Base-by-base conservation (phyloP, 345 rosid species). In the Moringa oleifera region DNA sequence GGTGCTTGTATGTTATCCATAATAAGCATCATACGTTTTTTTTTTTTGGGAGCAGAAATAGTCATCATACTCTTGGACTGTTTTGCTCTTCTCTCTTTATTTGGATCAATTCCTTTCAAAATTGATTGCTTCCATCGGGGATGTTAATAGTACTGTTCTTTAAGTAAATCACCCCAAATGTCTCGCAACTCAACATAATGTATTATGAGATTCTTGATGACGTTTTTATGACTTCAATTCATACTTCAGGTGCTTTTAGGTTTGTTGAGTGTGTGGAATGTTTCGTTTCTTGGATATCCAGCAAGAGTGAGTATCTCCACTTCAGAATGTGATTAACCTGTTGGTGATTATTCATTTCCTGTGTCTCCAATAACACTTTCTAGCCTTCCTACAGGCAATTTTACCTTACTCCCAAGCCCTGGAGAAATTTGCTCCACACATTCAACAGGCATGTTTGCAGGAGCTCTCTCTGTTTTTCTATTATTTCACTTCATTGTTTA, bases 391-490 rank as follows among this genome's bases (percentile, higher is more conserved):
- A 45, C 83, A 94, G 97, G 99, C 97, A 51, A 90, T 94, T 71
- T 85, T 90, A 69, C 97, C 97, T 37, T 90, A 94, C 70, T 73
- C 96, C 68, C 99, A 94, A 81, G 95, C 97, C 25, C 79, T 88
- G 60, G 97, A 94, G 83, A 94, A 94, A 74, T 76, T 90, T 72
- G 96, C 97, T 20, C 99, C 99, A 0, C 97, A 90, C 68, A 90
- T 94, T 64, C 96, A 94, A 65, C 97, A 94, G 93, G 99, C 68
- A 83, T 62, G 79, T 72, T 61, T 51, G 23, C 23, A 49, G 20
- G 33, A 55, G 55, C 33, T 53, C 37, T 45, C 13, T 23, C 58
- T 23, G 36, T 54, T 24, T 37, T 23, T 12, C 21, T 16, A 4
- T n/a, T n/a, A n/a, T n/a, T n/a, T n/a, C n/a, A 4, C 17, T 41